Evolutionary conservation across 768 basidiomycete species (phyloP).

Genomic region (Mycena crocata): DNA sequence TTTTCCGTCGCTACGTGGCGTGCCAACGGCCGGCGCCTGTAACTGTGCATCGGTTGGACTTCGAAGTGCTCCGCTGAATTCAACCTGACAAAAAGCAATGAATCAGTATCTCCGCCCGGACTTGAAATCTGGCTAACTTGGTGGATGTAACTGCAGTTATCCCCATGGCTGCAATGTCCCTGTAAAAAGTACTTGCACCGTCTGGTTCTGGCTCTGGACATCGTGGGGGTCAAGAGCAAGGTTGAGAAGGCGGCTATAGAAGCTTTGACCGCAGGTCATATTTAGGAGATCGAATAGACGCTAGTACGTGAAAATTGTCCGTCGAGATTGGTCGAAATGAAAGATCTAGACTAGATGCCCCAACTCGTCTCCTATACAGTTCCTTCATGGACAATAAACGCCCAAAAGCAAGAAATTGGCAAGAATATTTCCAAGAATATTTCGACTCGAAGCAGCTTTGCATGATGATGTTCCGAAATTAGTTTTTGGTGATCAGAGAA

Average conservation of each 20-base stretch:
- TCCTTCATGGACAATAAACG: too few relatives aligned
- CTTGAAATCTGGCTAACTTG: conserved; percentile 6
- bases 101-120: background rate
- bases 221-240: background rate
- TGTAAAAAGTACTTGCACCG: conserved; percentile 23
- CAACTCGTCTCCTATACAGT: background rate
- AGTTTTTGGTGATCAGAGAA: too few relatives aligned
- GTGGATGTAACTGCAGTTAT: conserved; percentile 28
- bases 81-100: background rate
- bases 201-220: conserved; percentile 1
- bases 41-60: background rate
- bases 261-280: background rate
- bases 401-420: too few relatives aligned
- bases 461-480: too few relatives aligned
- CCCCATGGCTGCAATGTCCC: conserved; percentile 24
- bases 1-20: background rate
- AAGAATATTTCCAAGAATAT: too few relatives aligned
- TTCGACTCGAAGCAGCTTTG: too few relatives aligned
- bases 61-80: background rate
- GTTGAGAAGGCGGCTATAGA: conserved; percentile 24
- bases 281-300: conserved; percentile 7
- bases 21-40: too few relatives aligned
- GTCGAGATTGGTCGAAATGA: background rate
- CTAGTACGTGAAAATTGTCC: background rate
- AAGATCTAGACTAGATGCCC: background rate